Percentiles rank a stretch among this genome's conserved stretches.
phyloP scores from a whole-genome alignment of 495 filamentous ascomycete species.

The Oidiodendron maius region DNA sequence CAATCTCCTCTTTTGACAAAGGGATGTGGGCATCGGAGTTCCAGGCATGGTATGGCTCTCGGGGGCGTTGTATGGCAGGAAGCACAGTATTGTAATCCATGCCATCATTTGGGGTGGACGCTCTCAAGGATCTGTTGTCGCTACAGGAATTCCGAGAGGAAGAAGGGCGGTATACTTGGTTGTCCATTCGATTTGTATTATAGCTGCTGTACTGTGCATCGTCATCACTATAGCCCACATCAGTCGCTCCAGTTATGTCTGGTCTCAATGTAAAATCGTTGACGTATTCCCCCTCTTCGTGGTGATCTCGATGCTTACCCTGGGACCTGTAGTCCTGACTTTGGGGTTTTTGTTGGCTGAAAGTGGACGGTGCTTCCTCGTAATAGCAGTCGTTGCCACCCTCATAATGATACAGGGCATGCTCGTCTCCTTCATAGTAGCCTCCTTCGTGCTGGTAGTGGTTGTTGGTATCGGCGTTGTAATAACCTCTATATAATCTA shows the following conservation, averaged over 20 bases:
- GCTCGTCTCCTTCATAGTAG: constrained; percentile 71
- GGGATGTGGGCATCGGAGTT: constrained; percentile 96
- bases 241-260: constrained; percentile 90
- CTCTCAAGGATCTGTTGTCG: constrained; percentile 92
- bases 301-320: constrained; percentile 61
- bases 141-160: constrained; percentile 97
- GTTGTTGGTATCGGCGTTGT: constrained; percentile 67
- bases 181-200: constrained; percentile 63
- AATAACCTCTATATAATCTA: constrained; percentile 61
- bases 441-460: constrained; percentile 72
- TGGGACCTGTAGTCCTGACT: constrained; percentile 46
- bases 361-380: constrained; percentile 63
- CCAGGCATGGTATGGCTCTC: constrained; percentile 97
- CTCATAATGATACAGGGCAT: constrained; percentile 50
- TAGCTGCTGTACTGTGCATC: constrained; percentile 95
- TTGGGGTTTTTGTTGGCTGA: constrained; percentile 49
- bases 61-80: constrained; percentile 84
- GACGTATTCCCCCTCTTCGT: constrained; percentile 97
- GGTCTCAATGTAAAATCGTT: constrained; percentile 99
- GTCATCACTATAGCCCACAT: constrained; percentile 99
- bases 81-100: constrained; percentile 90
- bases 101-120: constrained; percentile 94
- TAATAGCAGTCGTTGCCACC: constrained; percentile 70
- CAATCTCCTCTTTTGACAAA: constrained; percentile 94
- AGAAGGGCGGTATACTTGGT: constrained; percentile 77